A percentile compares a stretch with the other conserved stretches of the same genome.
Conservation (phyloP, 345 rosid species). For the Eucalyptus marginata region DNA sequence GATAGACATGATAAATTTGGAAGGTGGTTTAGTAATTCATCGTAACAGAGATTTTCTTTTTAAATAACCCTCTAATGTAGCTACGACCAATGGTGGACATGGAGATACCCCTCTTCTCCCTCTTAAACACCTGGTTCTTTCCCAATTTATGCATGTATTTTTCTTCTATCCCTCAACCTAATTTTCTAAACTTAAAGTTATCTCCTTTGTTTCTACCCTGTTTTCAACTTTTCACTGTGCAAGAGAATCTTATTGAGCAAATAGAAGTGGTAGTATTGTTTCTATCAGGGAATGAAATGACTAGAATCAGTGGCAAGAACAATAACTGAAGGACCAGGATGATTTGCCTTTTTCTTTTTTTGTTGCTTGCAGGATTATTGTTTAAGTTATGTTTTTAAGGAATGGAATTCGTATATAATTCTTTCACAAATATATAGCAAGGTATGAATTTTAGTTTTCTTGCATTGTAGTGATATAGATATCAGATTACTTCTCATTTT, state of each 20-base stretch:
- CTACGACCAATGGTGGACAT: not conserved
- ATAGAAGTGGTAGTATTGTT: not conserved
- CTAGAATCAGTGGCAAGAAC: not conserved
- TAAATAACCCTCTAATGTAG: not conserved
- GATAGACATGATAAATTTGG: not conserved
- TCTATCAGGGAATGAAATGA: not conserved
- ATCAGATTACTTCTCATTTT: not conserved
- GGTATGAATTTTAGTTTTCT: not conserved
- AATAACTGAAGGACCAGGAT: not conserved
- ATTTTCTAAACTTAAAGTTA: not conserved
- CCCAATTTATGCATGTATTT: not conserved
- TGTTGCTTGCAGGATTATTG: not conserved
- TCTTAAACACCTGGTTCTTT: not conserved
- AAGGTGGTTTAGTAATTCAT: not conserved
- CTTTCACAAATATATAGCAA: not conserved
- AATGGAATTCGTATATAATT: not conserved
- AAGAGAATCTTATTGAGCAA: not conserved
- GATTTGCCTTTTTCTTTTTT: not conserved
- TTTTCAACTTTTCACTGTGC: not conserved
- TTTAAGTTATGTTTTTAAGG: not conserved
- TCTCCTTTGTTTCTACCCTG: not conserved
- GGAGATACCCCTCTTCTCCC: not conserved
- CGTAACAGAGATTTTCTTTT: not conserved
- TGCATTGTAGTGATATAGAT: not conserved
- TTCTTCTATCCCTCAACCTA: not conserved